A percentile compares a stretch with the other conserved stretches of the same genome.
Evolutionary conservation across 2,329 filamentous ascomycete genomes (phyloP).

Genomic region (Rhinocladiella similis): DNA sequence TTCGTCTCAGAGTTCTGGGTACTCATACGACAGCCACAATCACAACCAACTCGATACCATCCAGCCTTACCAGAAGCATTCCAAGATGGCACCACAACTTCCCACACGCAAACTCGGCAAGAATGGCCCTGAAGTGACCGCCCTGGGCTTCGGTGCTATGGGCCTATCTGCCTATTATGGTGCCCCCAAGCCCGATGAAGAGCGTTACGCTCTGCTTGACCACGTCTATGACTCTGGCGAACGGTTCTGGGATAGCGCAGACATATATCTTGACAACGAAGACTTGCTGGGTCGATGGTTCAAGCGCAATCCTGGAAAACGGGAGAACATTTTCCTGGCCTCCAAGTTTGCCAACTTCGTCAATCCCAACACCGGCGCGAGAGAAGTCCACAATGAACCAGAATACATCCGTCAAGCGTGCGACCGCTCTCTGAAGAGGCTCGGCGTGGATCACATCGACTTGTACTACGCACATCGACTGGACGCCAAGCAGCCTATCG

Average conservation of each 20-base stretch:
- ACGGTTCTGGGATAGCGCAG: slow-evolving; percentile 37
- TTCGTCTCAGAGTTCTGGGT: too few relatives aligned
- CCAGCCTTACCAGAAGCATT: background rate
- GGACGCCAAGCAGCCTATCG: slow-evolving; percentile 37
- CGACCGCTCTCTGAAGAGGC: slow-evolving; percentile 32
- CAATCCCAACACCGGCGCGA: slow-evolving; percentile 25
- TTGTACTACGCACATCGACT: slow-evolving; percentile 47
- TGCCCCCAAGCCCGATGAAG: slow-evolving; percentile 45
- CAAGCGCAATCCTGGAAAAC: slow-evolving; percentile 27
- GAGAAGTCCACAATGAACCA: slow-evolving; percentile 29
- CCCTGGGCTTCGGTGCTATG: slow-evolving; percentile 31
- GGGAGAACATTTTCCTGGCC: slow-evolving; percentile 30
- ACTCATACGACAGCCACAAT: background rate
- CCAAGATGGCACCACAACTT: slow-evolving; percentile 18
- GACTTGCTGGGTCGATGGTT: slow-evolving; percentile 35
- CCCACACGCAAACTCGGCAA: slow-evolving; percentile 32
- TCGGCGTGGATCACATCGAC: slow-evolving; percentile 43
- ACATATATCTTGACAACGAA: slow-evolving; percentile 36
- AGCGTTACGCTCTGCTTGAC: slow-evolving; percentile 48
- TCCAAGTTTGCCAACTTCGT: slow-evolving; percentile 29
- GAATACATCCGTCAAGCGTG: slow-evolving; percentile 34
- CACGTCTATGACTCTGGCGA: slow-evolving; percentile 35
- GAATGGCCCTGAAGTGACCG: slow-evolving; percentile 34
- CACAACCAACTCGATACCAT: background rate
- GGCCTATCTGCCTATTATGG: slow-evolving; percentile 47